Evolutionary conservation across 1,139 yeast genomes (phyloP).

Genomic region (Ogataea hybrid): DNA sequence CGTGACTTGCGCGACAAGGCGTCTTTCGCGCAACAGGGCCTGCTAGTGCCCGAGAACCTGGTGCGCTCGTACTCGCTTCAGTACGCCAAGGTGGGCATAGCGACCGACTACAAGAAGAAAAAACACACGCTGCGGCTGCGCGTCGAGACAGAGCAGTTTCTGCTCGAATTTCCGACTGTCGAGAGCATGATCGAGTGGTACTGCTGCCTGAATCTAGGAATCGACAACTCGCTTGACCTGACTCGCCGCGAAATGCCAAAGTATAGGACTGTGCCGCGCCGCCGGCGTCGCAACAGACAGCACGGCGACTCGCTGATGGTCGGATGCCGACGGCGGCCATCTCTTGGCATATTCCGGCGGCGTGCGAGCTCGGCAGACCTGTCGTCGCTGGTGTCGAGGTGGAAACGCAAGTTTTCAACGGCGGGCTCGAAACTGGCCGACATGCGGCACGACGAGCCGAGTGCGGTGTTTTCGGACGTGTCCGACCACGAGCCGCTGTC

Average conservation of each 20-base stretch:
- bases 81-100: conserved; percentile 66
- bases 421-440: not conserved
- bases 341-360: conserved; percentile 19
- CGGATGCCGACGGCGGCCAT: conserved; percentile 11
- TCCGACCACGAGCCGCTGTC: not conserved
- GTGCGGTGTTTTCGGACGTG: not conserved
- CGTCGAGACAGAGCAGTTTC: conserved; percentile 65
- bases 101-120: conserved; percentile 64
- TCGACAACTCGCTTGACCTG: conserved; percentile 63
- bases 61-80: conserved; percentile 64
- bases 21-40: conserved; percentile 34
- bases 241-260: conserved; percentile 58
- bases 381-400: conserved; percentile 16
- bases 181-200: conserved; percentile 69
- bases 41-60: conserved; percentile 35
- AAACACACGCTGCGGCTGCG: conserved; percentile 59
- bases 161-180: conserved; percentile 52
- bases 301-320: conserved; percentile 13
- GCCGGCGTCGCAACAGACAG: conserved; percentile 43
- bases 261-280: conserved; percentile 72
- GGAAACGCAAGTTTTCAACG: conserved; percentile 13
- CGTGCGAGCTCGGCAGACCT: conserved; percentile 13
- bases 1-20: conserved; percentile 41
- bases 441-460: not conserved
- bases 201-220: conserved; percentile 55